A percentile compares a stretch with the other conserved stretches of the same genome.
Evolutionary conservation across 441 rosid genomes (phyloP).

Genomic region (Euphorbia schlechtendalii): DNA sequence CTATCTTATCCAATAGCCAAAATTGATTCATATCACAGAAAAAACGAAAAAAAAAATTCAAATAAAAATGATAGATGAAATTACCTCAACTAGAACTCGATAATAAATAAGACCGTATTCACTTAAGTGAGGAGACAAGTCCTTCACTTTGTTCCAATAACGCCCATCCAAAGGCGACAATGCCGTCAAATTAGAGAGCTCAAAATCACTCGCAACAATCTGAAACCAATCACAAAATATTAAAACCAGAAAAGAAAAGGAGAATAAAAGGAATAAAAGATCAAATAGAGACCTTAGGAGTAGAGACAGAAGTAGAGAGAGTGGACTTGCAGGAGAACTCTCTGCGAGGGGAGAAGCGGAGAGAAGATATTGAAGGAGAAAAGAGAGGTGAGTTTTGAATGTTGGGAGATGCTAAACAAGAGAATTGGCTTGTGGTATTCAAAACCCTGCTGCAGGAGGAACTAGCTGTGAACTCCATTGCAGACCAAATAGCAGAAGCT

Average conservation of each 20-base stretch:
- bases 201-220: conserved; percentile 41
- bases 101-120: conserved; percentile 76
- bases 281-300: neutral
- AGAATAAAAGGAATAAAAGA: neutral
- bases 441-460: conserved; percentile 31
- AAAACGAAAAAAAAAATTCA: neutral
- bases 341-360: conserved; percentile 24
- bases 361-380: conserved; percentile 21
- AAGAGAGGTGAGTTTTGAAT: conserved; percentile 9
- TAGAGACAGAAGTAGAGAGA: neutral
- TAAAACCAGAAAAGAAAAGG: neutral
- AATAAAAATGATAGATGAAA: neutral
- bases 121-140: conserved; percentile 75
- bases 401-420: conserved; percentile 13
- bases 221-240: conserved; percentile 25
- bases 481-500: no score
- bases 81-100: conserved; percentile 84
- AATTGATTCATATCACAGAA: neutral
- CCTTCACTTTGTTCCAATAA: conserved; percentile 80
- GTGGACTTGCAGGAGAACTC: conserved; percentile 25
- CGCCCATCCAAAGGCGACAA: conserved; percentile 90
- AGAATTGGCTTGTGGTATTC: conserved; percentile 20
- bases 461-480: conserved; percentile 31
- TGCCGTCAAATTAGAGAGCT: conserved; percentile 69
- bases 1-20: neutral